Base-by-base conservation (phyloP, 2,329 filamentous ascomycete species). In the Xylariaceae sp. region DNA sequence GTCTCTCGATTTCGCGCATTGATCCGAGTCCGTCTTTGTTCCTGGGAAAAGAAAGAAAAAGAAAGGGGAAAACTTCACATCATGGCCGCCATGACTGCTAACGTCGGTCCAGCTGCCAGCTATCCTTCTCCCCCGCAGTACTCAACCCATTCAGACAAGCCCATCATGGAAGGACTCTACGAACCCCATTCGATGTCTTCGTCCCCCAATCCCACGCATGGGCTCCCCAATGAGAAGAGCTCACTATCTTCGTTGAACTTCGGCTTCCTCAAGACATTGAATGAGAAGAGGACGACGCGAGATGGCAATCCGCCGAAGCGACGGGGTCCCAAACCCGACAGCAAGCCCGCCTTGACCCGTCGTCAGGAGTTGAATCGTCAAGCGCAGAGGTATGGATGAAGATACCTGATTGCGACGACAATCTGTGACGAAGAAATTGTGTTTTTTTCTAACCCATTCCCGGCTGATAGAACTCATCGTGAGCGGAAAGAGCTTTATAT, bases 401-500 rank as follows among this genome's bases (percentile, higher is more conserved):
- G 37, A 42, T 42, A 13, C 37, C 35, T 45, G 55, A 53, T 10
- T 48, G 30, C 17, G 48, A 2, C 13, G 7, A 52, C 57, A 39
- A 15, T 30, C 15, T 51, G 51, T 35, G 17, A 44, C 52, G 2
- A 51, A 3, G 37, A 23, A 30, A 35, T 42, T 52, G 39, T 50
- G 6, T n/a, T 2, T 30, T 30, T 55, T 50, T 53, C 61, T 65
- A 58, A 66, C 53, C 48, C 23, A 34, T 53, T 52, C 23, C 59
- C 54, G 6, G 13, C 2, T 49, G 59, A 57, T 71, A 96, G 94
- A 71, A 97, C 94, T 15, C 94, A 99, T 75, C 91, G 94, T 58
- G 94, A 97, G 76, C 86, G 94, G 66, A 97, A 97, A 74, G 94
- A 97, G 75, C 83, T 92, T 68, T 97, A 97, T 73, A 95, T 97